phyloP scores from a whole-genome alignment of 768 basidiomycete species.

The Flagelloscypha sp. region DNA sequence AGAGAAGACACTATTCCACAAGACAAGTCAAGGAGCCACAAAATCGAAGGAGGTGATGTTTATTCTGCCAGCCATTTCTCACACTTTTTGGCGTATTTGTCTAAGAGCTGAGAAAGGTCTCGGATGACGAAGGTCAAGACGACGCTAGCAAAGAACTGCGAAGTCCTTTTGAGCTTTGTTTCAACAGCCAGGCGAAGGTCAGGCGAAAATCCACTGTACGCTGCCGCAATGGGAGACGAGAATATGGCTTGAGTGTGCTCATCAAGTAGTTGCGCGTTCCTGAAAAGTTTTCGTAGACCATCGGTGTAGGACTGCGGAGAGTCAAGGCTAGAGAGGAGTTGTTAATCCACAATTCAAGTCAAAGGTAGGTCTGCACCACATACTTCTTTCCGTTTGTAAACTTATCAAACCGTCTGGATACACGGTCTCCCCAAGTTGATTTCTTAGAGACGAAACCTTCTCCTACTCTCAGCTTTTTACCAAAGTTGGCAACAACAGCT shows the following conservation, averaged over 20 bases:
- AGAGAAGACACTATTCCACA: no score
- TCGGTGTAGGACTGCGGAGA: slow-evolving; percentile 81
- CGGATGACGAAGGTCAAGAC: slow-evolving; percentile 85
- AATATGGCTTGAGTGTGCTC: slow-evolving; percentile 74
- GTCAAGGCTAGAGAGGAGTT: slow-evolving; percentile 52
- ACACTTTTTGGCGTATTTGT: slow-evolving; percentile 91
- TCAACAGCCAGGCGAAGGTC: slow-evolving; percentile 62
- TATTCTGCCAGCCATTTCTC: slow-evolving; percentile 88
- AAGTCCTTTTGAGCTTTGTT: slow-evolving; percentile 66
- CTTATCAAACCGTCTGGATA: slow-evolving; percentile 72
- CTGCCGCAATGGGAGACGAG: slow-evolving; percentile 56
- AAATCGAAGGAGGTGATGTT: slow-evolving; percentile 10
- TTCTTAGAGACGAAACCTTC: slow-evolving; percentile 84
- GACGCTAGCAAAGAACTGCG: slow-evolving; percentile 89
- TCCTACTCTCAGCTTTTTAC: slow-evolving; percentile 82
- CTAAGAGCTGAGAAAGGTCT: slow-evolving; percentile 76
- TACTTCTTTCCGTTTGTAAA: slow-evolving; percentile 88
- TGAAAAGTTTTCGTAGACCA: slow-evolving; percentile 66
- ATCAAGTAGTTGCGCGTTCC: slow-evolving; percentile 71
- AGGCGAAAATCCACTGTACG: slow-evolving; percentile 62
- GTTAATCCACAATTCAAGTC: slow-evolving; percentile 12
- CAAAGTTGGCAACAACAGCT: slow-evolving; percentile 70
- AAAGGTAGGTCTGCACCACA: slow-evolving; percentile 17
- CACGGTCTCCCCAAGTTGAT: slow-evolving; percentile 67
- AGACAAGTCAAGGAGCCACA: background rate